Conservation (phyloP, 2,329 filamentous ascomycete species). For the Curvularia eragrostidis region DNA sequence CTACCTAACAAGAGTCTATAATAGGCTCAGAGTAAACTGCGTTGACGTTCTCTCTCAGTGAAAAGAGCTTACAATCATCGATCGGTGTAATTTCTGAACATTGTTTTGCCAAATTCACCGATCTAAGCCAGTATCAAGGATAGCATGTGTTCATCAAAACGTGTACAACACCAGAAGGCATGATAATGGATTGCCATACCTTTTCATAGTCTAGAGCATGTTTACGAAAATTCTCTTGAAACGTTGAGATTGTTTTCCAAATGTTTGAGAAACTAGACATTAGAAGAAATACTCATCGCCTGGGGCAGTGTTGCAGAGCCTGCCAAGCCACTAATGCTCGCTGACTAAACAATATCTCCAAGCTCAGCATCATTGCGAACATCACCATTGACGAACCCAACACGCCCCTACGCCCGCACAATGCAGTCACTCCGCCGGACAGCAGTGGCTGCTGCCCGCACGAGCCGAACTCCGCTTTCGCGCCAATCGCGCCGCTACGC, state of each 20-base stretch:
- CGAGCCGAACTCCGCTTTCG: constrained; percentile 43
- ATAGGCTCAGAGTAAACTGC: no score
- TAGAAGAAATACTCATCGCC: background rate
- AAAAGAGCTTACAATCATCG: no score
- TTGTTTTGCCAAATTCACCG: no score
- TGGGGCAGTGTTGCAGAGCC: background rate
- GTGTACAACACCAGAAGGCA: background rate
- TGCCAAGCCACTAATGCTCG: constrained; percentile 25
- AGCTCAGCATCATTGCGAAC: constrained; percentile 40
- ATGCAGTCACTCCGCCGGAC: constrained; percentile 57
- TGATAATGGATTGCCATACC: background rate
- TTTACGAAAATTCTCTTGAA: background rate
- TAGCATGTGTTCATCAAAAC: no score
- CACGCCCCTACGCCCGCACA: constrained; percentile 30
- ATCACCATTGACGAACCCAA: constrained; percentile 22
- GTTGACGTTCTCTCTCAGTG: no score
- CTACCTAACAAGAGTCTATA: background rate
- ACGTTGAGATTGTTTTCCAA: background rate
- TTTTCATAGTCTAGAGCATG: background rate
- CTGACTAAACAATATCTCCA: constrained; percentile 26
- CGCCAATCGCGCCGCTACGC: constrained; percentile 53
- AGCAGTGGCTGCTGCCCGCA: constrained; percentile 52
- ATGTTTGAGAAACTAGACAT: background rate
- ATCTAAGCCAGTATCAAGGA: no score
- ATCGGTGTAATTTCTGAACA: background rate